These are phyloP conservation scores for Daldinia sp. DNA, from an alignment of 2,329 filamentous ascomycete genomes.

Conservation along the genomic window DNA sequence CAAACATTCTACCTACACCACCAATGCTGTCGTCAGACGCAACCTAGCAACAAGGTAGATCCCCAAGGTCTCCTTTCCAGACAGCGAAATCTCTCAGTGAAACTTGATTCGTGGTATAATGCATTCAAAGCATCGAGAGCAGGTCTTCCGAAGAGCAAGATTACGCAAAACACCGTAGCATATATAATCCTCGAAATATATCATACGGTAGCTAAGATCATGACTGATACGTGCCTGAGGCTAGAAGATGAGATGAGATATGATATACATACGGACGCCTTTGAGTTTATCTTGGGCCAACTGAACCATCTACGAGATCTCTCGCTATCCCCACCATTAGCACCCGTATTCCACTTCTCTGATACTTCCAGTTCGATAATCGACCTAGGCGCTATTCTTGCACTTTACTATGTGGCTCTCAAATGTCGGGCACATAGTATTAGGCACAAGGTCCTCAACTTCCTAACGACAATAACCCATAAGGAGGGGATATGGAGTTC, in stretches of 20 bases:
- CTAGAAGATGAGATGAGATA: constrained; percentile 53
- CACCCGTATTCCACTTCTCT: constrained; percentile 23
- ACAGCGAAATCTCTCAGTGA: constrained; percentile 31
- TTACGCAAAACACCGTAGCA: constrained; percentile 40
- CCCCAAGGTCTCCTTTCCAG: constrained; percentile 19
- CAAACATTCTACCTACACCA: constrained; percentile 43
- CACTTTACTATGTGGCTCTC: constrained; percentile 59
- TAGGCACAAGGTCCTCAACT: constrained; percentile 51
- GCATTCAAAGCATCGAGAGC: constrained; percentile 46
- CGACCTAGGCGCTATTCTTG: constrained; percentile 60
- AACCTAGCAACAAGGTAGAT: not conserved
- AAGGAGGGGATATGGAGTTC: constrained; percentile 60
- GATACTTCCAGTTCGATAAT: constrained; percentile 53
- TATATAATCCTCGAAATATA: constrained; percentile 54
- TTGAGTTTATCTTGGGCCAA: constrained; percentile 52
- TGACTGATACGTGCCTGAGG: constrained; percentile 54
- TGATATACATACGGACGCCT: constrained; percentile 52
- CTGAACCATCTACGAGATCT: constrained; percentile 19
- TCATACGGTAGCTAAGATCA: constrained; percentile 59
- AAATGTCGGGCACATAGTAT: constrained; percentile 61
- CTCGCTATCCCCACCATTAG: not conserved
- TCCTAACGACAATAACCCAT: constrained; percentile 14
- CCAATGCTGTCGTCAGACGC: constrained; percentile 24
- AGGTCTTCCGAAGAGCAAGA: constrained; percentile 25
- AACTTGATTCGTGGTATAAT: constrained; percentile 42